These are phyloP conservation scores for Wickerhamomyces alni DNA, from an alignment of 805 yeast species.

Conservation along the genomic window DNA sequence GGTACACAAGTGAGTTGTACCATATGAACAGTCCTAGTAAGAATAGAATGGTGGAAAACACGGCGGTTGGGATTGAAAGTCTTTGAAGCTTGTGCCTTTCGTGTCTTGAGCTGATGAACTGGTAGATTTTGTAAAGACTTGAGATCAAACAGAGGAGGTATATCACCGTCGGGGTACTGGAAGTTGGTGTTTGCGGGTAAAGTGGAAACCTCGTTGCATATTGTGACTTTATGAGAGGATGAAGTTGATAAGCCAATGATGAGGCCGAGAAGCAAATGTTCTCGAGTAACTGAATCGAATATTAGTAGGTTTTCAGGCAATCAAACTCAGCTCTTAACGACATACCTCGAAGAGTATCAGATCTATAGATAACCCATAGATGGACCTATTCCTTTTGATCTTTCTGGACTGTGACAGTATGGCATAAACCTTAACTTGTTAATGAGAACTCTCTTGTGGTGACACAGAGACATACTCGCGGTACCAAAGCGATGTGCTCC, in stretches of 20 bases:
- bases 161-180: slow-evolving; percentile 13
- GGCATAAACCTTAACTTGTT: not conserved
- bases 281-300: too few species aligned
- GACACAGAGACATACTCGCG: too few species aligned
- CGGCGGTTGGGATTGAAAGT: slow-evolving; percentile 21
- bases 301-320: too few species aligned
- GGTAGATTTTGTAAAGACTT: slow-evolving; percentile 20
- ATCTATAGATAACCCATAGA: slow-evolving; percentile 35
- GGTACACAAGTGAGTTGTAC: not conserved
- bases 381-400: slow-evolving; percentile 24
- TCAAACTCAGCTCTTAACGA: too few species aligned
- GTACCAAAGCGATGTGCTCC: too few species aligned
- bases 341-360: slow-evolving; percentile 17
- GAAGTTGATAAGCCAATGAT: slow-evolving; percentile 1
- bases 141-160: slow-evolving; percentile 14
- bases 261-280: not conserved
- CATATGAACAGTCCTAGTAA: slow-evolving; percentile 1
- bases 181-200: slow-evolving; percentile 24
- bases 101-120: slow-evolving; percentile 21
- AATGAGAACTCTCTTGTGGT: not conserved
- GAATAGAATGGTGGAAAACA: not conserved
- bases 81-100: slow-evolving; percentile 33
- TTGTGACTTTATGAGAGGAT: slow-evolving; percentile 17
- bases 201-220: slow-evolving; percentile 30
- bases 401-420: slow-evolving; percentile 11